A percentile compares a stretch with the other conserved stretches of the same genome.
These are phyloP conservation scores for Exophiala spinifera DNA, from an alignment of 2,329 filamentous ascomycete species.

Conservation along the genomic window DNA sequence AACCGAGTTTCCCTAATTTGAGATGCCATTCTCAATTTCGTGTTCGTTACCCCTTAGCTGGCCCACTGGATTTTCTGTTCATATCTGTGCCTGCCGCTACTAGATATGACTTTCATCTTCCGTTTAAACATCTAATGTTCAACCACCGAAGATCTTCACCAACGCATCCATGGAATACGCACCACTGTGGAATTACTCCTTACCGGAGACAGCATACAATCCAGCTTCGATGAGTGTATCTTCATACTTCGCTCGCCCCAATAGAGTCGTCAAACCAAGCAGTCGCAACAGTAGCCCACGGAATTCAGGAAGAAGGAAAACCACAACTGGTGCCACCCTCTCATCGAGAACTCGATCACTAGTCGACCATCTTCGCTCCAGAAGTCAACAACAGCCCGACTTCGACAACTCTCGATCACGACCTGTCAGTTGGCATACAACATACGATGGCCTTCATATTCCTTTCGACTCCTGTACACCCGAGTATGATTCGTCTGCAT, in stretches of 20 bases:
- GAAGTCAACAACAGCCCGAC: constrained; percentile 12
- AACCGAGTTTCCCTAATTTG: constrained; percentile 8
- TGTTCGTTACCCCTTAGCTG: constrained; percentile 18
- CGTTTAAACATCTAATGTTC: neutral
- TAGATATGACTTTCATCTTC: constrained; percentile 18
- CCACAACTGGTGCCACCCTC: constrained; percentile 22
- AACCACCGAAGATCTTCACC: neutral
- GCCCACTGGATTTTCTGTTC: constrained; percentile 1
- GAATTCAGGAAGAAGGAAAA: constrained; percentile 20
- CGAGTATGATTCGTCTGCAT: constrained; percentile 6
- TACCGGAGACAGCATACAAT: constrained; percentile 8
- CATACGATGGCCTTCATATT: constrained; percentile 11
- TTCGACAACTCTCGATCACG: constrained; percentile 12
- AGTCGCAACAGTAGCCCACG: constrained; percentile 28
- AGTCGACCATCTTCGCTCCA: constrained; percentile 23
- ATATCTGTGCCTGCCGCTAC: neutral
- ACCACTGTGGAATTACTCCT: constrained; percentile 11
- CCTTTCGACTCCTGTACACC: constrained; percentile 3
- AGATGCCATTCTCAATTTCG: constrained; percentile 23
- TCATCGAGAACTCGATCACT: constrained; percentile 24
- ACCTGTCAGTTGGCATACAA: constrained; percentile 30
- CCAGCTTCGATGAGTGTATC: constrained; percentile 17
- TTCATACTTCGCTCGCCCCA: constrained; percentile 23
- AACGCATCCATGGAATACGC: constrained; percentile 12
- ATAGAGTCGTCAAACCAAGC: constrained; percentile 26